A percentile compares a stretch with the other conserved stretches of the same genome.
Conservation (phyloP, 805 yeast genomes). For the Komagataella ulmi region DNA sequence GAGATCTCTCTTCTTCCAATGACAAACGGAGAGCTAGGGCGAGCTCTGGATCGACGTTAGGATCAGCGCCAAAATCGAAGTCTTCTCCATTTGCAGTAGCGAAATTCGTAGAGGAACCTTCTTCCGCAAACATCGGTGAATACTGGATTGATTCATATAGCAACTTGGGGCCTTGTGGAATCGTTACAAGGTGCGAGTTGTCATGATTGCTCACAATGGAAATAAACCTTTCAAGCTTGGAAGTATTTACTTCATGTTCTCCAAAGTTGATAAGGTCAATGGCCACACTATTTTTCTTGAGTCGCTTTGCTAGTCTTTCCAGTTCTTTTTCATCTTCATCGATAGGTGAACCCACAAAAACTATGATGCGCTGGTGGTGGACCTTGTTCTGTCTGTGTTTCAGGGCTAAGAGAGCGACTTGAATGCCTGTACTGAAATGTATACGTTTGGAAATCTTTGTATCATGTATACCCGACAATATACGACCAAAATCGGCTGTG, state of each 20-base stretch:
- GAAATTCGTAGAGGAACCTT: slow-evolving; percentile 33
- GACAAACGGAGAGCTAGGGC: slow-evolving; percentile 93
- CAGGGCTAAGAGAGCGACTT: slow-evolving; percentile 86
- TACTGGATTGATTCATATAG: slow-evolving; percentile 71
- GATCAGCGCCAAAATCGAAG: slow-evolving; percentile 67
- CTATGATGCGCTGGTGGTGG: slow-evolving; percentile 81
- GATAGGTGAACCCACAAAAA: slow-evolving; percentile 83
- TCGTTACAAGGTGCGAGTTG: slow-evolving; percentile 69
- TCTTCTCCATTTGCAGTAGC: slow-evolving; percentile 29
- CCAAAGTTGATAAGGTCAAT: slow-evolving; percentile 89
- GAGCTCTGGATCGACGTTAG: slow-evolving; percentile 90
- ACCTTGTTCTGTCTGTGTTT: slow-evolving; percentile 93
- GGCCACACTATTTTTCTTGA: slow-evolving; percentile 88
- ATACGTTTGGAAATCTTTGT: slow-evolving; percentile 53
- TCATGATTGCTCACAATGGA: slow-evolving; percentile 64
- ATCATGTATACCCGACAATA: slow-evolving; percentile 74
- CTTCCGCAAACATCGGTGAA: slow-evolving; percentile 61
- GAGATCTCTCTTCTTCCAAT: slow-evolving; percentile 83
- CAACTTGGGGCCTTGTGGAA: slow-evolving; percentile 79
- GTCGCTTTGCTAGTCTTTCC: slow-evolving; percentile 74
- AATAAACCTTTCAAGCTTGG: slow-evolving; percentile 69
- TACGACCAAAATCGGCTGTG: slow-evolving; percentile 77
- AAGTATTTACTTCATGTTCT: slow-evolving; percentile 65
- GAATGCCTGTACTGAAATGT: slow-evolving; percentile 73
- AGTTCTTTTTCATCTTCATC: slow-evolving; percentile 55